Percentiles rank a stretch among this genome's conserved stretches.
phyloP scores from a whole-genome alignment of 1,139 yeast species.

The Diutina siamensis region DNA sequence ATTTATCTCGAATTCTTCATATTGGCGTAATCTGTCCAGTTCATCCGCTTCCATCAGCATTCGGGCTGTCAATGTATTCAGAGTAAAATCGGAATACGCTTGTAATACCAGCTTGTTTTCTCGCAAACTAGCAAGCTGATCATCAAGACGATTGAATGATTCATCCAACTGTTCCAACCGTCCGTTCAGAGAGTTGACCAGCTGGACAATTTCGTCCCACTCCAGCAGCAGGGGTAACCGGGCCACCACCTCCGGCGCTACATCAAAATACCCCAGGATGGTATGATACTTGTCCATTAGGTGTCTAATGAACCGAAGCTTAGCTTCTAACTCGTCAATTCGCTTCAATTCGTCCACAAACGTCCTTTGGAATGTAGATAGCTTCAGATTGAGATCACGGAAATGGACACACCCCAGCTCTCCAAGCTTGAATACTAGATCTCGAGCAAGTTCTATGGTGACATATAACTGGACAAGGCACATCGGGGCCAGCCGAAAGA shows the following conservation, averaged over 20 bases:
- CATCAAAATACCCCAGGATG: neutral
- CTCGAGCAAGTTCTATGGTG: constrained; percentile 84
- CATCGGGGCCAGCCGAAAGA: constrained; percentile 83
- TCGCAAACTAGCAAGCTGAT: constrained; percentile 15
- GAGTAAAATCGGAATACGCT: constrained; percentile 21
- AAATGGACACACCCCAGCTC: constrained; percentile 77
- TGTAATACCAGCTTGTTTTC: constrained; percentile 25
- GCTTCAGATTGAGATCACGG: constrained; percentile 71
- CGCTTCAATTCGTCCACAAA: constrained; percentile 73
- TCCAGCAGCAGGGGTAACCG: neutral
- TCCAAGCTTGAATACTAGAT: constrained; percentile 74
- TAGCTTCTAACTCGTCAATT: constrained; percentile 21
- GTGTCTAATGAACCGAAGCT: constrained; percentile 11
- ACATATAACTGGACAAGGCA: constrained; percentile 81
- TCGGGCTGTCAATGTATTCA: constrained; percentile 1
- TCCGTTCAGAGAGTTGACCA: neutral
- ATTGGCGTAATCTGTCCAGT: constrained; percentile 10
- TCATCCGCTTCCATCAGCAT: constrained; percentile 4
- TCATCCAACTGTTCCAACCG: constrained; percentile 19
- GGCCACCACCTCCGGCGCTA: neutral
- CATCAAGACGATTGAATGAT: constrained; percentile 17
- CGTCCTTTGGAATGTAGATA: constrained; percentile 77
- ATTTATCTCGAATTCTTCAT: constrained; percentile 11
- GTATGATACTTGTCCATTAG: constrained; percentile 4
- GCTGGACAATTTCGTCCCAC: neutral